These are phyloP conservation scores for Cucumis sativus DNA, from an alignment of 306 rosid species.

Conservation along the genomic window DNA sequence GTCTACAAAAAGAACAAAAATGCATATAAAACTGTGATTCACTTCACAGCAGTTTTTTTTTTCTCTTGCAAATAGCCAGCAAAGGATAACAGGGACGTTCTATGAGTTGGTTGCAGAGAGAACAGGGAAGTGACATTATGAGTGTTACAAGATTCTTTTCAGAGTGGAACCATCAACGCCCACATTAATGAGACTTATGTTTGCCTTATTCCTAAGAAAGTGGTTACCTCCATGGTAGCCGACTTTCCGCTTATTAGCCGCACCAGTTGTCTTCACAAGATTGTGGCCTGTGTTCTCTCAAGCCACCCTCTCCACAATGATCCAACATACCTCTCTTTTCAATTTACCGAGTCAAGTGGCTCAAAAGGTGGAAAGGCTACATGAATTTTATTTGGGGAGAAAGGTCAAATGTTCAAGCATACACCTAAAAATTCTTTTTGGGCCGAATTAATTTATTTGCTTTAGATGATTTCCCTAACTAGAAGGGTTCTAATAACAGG, in stretches of 20 bases:
- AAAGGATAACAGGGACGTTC: background rate
- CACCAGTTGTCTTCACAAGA: background rate
- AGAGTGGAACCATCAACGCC: background rate
- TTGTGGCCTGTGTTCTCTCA: background rate
- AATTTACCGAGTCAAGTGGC: too few species aligned
- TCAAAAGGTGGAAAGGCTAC: too few species aligned
- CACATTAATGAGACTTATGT: background rate
- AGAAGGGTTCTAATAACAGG: background rate
- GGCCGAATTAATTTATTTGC: background rate
- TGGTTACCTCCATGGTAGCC: background rate
- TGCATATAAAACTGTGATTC: background rate
- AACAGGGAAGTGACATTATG: background rate
- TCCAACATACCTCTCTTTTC: too few species aligned
- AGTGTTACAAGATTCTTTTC: background rate
- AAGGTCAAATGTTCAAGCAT: too few species aligned
- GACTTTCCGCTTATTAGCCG: background rate
- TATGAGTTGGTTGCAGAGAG: background rate
- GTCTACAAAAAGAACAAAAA: background rate
- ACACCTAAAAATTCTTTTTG: background rate
- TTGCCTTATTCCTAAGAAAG: background rate
- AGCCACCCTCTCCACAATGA: too few species aligned
- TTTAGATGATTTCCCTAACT: background rate
- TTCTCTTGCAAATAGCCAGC: background rate
- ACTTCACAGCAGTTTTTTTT: background rate
- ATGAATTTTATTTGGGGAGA: background rate